These are phyloP conservation scores for Fusarium buxicola DNA, from an alignment of 2,329 filamentous ascomycete species.

Conservation along the genomic window DNA sequence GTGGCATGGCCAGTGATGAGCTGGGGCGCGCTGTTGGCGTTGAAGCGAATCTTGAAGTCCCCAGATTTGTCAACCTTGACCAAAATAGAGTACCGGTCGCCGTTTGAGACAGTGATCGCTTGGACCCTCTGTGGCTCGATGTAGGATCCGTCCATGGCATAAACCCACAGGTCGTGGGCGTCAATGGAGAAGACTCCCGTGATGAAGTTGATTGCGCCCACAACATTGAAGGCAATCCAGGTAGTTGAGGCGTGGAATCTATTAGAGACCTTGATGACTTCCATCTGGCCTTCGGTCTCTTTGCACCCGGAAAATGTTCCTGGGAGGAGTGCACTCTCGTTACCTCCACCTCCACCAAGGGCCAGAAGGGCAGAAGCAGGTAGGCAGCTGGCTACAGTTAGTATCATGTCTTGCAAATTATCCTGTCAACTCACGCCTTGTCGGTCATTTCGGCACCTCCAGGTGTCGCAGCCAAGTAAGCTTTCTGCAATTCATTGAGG, in stretches of 20 bases:
- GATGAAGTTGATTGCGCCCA: constrained; percentile 62
- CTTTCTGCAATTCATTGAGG: constrained; percentile 48
- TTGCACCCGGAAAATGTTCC: constrained; percentile 60
- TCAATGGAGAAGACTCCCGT: constrained; percentile 62
- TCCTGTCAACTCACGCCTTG: constrained; percentile 51
- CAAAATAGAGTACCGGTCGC: constrained; percentile 64
- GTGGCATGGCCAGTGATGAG: constrained; percentile 65
- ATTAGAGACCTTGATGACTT: constrained; percentile 59
- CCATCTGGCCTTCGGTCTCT: constrained; percentile 56
- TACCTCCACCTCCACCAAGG: constrained; percentile 44
- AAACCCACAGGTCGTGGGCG: constrained; percentile 64
- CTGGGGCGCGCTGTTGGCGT: constrained; percentile 62
- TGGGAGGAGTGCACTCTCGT: constrained; percentile 55
- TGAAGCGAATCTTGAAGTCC: constrained; percentile 66
- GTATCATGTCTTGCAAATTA: accelerated
- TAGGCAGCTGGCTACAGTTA: constrained; percentile 35
- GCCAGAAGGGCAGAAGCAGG: constrained; percentile 55
- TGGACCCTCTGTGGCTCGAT: constrained; percentile 64
- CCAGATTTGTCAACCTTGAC: constrained; percentile 59
- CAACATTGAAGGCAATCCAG: constrained; percentile 67
- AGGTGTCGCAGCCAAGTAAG: constrained; percentile 45
- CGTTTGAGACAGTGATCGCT: constrained; percentile 60
- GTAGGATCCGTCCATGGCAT: constrained; percentile 66
- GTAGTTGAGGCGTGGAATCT: constrained; percentile 28
- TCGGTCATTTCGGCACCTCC: constrained; percentile 52